Evolutionary conservation across 2,329 filamentous ascomycete species (phyloP).

Genomic region (Diaporthe sp.): DNA sequence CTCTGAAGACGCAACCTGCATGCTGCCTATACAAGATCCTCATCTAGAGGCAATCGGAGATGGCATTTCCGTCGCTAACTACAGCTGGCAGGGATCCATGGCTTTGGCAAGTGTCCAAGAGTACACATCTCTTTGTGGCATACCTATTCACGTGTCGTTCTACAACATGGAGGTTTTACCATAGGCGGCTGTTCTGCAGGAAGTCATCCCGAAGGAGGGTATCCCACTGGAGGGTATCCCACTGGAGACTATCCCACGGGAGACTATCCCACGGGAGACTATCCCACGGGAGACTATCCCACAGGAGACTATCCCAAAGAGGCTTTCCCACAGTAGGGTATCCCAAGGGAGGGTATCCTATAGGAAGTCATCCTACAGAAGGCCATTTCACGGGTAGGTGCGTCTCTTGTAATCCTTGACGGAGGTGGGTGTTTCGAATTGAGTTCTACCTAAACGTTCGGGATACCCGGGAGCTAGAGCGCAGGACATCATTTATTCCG

Average conservation of each 20-base stretch:
- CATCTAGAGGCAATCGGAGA: neutral
- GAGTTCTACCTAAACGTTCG: neutral
- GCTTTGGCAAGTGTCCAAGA: neutral
- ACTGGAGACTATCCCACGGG: no score
- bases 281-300: no score
- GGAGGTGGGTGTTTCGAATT: neutral
- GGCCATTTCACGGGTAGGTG: neutral
- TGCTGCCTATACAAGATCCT: neutral
- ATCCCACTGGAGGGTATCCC: no score
- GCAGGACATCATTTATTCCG: neutral
- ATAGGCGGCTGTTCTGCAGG: neutral
- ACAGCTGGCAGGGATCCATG: neutral
- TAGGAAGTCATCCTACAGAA: neutral
- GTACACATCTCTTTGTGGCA: no score
- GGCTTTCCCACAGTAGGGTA: neutral
- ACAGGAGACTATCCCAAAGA: no score
- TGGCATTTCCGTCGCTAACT: neutral
- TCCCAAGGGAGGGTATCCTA: neutral
- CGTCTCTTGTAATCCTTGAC: neutral
- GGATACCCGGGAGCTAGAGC: neutral
- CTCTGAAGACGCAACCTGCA: slow-evolving; percentile 35
- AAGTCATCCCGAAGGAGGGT: neutral
- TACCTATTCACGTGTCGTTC: neutral
- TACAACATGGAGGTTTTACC: neutral
- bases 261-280: neutral